These are phyloP conservation scores for Zoysia matrella DNA, from an alignment of 202 grass and related monocot genomes.

Conservation along the genomic window DNA sequence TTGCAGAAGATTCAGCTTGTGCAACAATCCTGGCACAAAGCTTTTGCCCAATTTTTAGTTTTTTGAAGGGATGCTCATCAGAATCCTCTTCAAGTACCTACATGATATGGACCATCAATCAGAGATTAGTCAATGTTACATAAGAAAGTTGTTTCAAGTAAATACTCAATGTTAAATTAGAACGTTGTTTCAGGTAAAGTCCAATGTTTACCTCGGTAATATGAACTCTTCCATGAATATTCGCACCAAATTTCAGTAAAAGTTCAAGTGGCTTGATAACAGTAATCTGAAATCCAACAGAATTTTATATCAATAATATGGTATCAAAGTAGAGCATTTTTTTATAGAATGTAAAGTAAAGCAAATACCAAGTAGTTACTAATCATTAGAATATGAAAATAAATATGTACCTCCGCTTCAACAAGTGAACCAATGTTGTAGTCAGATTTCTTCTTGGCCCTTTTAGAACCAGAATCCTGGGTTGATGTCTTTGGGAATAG, in stretches of 20 bases:
- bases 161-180: too few relatives aligned
- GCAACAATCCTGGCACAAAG: conserved; percentile 74
- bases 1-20: conserved; percentile 60
- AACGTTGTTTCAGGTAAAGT: conserved; percentile 1
- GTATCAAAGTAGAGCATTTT: background rate
- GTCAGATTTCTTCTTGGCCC: conserved; percentile 65
- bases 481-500: conserved; percentile 67
- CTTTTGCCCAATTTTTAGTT: conserved; percentile 69
- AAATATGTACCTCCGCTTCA: conserved; percentile 75
- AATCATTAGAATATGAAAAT: conserved; percentile 10
- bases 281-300: conserved; percentile 60
- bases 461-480: conserved; percentile 61
- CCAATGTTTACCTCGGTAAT: conserved; percentile 73
- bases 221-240: conserved; percentile 81
- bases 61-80: conserved; percentile 67
- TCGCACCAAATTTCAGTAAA: conserved; percentile 71
- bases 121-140: conserved; percentile 38
- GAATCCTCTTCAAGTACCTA: conserved; percentile 76
- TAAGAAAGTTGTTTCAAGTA: conserved; percentile 14
- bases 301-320: background rate
- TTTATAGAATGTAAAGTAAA: background rate
- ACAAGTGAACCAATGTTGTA: conserved; percentile 80
- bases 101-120: conserved; percentile 33
- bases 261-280: conserved; percentile 89
- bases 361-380: background rate